Percentiles rank a stretch among this genome's conserved stretches.
phyloP scores from a whole-genome alignment of 805 yeast species.

The Kluyveromyces aestuarii region DNA sequence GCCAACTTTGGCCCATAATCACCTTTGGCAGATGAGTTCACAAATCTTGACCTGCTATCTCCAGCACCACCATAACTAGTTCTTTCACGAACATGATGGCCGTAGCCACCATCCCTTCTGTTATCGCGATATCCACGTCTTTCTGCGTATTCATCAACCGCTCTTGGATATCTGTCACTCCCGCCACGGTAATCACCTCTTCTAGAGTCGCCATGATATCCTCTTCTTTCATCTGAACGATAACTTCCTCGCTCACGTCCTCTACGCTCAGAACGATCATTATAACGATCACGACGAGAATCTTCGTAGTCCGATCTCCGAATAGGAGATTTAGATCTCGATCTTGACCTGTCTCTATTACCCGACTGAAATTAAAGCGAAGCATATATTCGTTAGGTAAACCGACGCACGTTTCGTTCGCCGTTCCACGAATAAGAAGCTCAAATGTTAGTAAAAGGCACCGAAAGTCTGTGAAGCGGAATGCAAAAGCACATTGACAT shows the following conservation, averaged over 20 bases:
- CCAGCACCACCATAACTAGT: constrained; percentile 5
- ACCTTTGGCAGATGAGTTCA: constrained; percentile 5
- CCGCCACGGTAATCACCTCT: neutral
- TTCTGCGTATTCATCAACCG: neutral
- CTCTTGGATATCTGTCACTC: constrained; percentile 2
- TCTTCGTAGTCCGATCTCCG: constrained; percentile 13
- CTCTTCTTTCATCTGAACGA: constrained; percentile 7
- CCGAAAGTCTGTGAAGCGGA: neutral
- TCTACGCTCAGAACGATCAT: constrained; percentile 13
- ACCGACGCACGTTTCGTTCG: neutral
- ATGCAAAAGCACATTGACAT: neutral
- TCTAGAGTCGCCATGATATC: neutral
- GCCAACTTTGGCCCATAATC: constrained; percentile 14
- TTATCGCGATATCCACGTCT: constrained; percentile 6
- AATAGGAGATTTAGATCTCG: constrained; percentile 18
- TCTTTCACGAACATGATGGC: constrained; percentile 8
- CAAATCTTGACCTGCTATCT: constrained; percentile 29
- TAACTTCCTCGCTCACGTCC: constrained; percentile 22
- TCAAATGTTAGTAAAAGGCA: neutral
- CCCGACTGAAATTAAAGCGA: constrained; percentile 1
- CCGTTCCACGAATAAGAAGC: neutral
- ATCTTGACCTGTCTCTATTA: constrained; percentile 4
- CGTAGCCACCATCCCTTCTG: constrained; percentile 17
- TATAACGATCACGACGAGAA: constrained; percentile 25
- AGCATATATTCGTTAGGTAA: neutral